Evolutionary conservation across 129 eudicot species (phyloP), one percentile per base, ranked within the genome.

Genomic region (Flaveria brownii): DNA sequence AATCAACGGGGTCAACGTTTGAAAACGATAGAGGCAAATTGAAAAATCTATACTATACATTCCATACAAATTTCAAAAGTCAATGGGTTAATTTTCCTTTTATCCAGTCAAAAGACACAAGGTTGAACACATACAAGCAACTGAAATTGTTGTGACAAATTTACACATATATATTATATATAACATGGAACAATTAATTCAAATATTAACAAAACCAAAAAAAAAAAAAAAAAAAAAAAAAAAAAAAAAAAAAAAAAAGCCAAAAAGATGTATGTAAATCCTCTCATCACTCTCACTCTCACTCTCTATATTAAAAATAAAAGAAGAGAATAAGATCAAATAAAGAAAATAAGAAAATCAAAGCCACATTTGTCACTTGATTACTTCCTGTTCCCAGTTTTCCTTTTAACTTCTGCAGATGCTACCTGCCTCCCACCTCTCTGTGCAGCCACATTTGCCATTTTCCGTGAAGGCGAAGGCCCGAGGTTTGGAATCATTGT

Each of bases 311-410:
- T 78, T 11, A 2, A 61, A 17, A 2, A 61, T n/a, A 46, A n/a
- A 47, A 45, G 45, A 77, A 20, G 26, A n/a, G 41, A 36, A 36
- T 36, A 52, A 41, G 41, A 78, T 75, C 65, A 70, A 46, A 60
- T 14, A 14, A 60, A 71, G 72, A 17, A 78, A 39, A 28, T 8
- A 76, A 76, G 42, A 50, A 65, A 50, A 52, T 23, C 63, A 72
- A 13, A 71, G 49, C 10, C 72, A 71, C 16, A 60, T 70, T 20
- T 16, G 36, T 66, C 66, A 71, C 18, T 49, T 61, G 70, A 66
- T 72, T 82, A 87, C 89, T 91, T 90, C 72, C 90, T 88, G 65
- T 65, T 86, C 72, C 84, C 93, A 15, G 85, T 66, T 87, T 88
- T 93, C 66, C 97, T 79, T 77, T 91, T 93, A 42, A 67, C 73